Evolutionary conservation across 2,329 filamentous ascomycete species (phyloP), one percentile per base, ranked within the genome.

Genomic region (Apiospora saccharicola): DNA sequence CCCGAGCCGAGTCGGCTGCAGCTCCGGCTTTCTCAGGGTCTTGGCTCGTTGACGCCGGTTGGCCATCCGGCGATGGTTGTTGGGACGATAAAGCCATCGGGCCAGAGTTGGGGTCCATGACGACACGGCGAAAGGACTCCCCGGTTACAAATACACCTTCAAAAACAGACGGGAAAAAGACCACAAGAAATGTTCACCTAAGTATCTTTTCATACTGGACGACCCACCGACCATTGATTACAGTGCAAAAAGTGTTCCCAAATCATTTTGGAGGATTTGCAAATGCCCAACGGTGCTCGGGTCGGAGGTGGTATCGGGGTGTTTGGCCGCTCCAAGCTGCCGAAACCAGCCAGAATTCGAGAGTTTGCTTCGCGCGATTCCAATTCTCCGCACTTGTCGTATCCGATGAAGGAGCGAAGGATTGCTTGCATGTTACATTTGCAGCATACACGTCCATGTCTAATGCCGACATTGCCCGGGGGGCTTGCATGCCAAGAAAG

Each of bases 381-480:
- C 57, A 41, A 41, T n/a, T 64, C 34, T 41, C 57, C 30, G 57
- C 57, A 64, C 19, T 12, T 47, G 44, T 49, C n/a, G 34, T 14
- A 14, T 64, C 57, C 57, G 22, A 64, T 64, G 19, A n/a, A 64
- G 57, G 34, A 64, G 19, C 13, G 34, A 7, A 4, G 13, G 19
- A 10, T 8, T 10, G 37, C 4, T n/a, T 37, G 34, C 72, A 80
- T 85, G 53, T 44, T 37, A 19, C 72, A 80, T 85, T 51, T 44
- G 61, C 70, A n/a, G 72, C 68, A 41, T n/a, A n/a, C n/a, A n/a
- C n/a, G n/a, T n/a, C n/a, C n/a, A n/a, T n/a, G n/a, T n/a, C n/a
- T n/a, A n/a, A n/a, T n/a, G n/a, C n/a, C n/a, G 34, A 64, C 19
- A 64, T 34, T 22, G 19, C 34, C 57, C 30, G 26, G 53, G 53